Base-by-base conservation (phyloP, 805 yeast species). In the Myxozyma kluyveri region DNA sequence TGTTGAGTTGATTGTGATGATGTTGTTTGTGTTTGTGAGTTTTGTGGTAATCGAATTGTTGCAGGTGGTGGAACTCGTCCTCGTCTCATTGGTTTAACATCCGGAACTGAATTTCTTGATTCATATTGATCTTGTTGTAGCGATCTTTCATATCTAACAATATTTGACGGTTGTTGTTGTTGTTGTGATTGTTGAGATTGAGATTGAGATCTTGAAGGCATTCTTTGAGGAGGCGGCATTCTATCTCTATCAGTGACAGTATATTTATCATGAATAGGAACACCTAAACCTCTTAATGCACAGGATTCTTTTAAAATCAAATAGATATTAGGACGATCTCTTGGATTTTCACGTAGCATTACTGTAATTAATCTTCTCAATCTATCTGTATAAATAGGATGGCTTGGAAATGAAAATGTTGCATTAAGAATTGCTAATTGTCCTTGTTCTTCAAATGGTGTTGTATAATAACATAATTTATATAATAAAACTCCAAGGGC, bases 401-500 rank as follows among this genome's bases (percentile, higher is more conserved):
- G 65, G 1, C 77, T 59, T 24, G 91, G 95, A 61, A 90, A 87
- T 52, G 79, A 83, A 69, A 82, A 90, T 39, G 83, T 80, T 4
- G 96, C 88, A 70, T 86, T 91, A 49, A 90, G 71, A 39, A 91
- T 87, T 3, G 96, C 96, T 62, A 88, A 75, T 59, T 88, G 96
- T 36, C 88, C 88, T 39, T 85, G 83, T 41, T 71, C 65, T 69
- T 91, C 99, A 68, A 93, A 91, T 1, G 99, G 99, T 1, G 99
- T 91, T 1, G 86, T 90, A 69, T 88, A 91, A 70, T 86, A 91
- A 69, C 96, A 84, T 56, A 91, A 73, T 66, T 91, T 91, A 74
- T 87, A 91, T 45, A 93, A 74, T 57, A 93, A 87, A 29, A 93
- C 84, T 9, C 99, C 99, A 43, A 91, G 72, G 0, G 99, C 99